Percentiles rank a stretch among this genome's conserved stretches.
These are phyloP conservation scores for Pezicula neosporulosa DNA, from an alignment of 2,329 filamentous ascomycete species.

Conservation along the genomic window DNA sequence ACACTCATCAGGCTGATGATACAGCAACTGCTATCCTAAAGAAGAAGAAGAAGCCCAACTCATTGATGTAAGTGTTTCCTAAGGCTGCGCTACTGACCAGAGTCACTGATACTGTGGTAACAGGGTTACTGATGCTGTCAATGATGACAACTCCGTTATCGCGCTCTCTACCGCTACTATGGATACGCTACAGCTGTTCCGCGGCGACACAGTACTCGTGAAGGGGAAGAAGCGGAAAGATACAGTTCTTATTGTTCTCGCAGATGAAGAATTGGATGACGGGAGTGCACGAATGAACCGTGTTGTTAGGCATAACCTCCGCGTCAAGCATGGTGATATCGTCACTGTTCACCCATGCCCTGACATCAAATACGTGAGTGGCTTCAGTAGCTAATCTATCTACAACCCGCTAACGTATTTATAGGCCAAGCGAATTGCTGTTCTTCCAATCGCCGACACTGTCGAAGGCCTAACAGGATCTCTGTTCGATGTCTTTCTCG, in stretches of 20 bases:
- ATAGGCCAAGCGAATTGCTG: conserved; percentile 96
- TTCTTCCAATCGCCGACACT: conserved; percentile 96
- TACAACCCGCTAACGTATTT: conserved; percentile 18
- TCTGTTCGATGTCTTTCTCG: conserved; percentile 98
- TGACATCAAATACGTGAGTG: conserved; percentile 98
- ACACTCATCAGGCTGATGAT: conserved; percentile 69
- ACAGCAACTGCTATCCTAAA: conserved; percentile 95
- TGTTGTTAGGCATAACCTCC: conserved; percentile 95
- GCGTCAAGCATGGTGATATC: conserved; percentile 97
- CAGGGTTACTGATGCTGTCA: conserved; percentile 96
- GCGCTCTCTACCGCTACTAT: conserved; percentile 98
- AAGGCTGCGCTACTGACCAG: conserved; percentile 8
- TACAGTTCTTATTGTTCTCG: conserved; percentile 94
- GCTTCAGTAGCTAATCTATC: background rate
- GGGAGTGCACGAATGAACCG: conserved; percentile 97
- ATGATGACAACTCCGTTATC: conserved; percentile 99
- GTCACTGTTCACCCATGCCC: conserved; percentile 97
- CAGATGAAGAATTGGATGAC: conserved; percentile 97
- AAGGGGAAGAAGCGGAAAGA: conserved; percentile 99
- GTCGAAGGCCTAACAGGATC: conserved; percentile 97
- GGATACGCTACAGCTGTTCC: conserved; percentile 97
- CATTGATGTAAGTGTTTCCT: conserved; percentile 72
- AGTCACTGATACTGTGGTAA: conserved; percentile 26
- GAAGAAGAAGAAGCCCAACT: conserved; percentile 99
- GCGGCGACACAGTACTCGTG: conserved; percentile 94